These are phyloP conservation scores for Candida hungchunana DNA, from an alignment of 805 yeast species.

Conservation along the genomic window DNA sequence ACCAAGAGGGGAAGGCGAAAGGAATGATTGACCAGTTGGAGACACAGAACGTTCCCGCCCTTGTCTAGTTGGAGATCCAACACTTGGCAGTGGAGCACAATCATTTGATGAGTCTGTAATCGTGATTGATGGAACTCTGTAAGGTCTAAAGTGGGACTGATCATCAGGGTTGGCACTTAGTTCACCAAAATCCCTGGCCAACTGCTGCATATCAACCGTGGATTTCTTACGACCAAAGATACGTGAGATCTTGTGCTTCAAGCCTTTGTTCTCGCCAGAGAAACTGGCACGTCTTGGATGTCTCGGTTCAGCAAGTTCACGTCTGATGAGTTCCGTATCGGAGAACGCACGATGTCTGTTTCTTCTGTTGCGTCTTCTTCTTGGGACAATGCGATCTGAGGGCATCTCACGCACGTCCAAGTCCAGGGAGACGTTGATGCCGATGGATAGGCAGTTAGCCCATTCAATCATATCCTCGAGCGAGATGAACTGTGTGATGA, in stretches of 20 bases:
- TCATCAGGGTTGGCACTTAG: too few species aligned
- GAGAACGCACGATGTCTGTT: slow-evolving; percentile 26
- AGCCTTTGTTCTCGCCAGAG: slow-evolving; percentile 10
- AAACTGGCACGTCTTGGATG: slow-evolving; percentile 20
- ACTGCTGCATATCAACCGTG: slow-evolving; percentile 8
- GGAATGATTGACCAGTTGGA: background rate
- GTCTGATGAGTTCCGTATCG: slow-evolving; percentile 25
- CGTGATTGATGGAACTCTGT: background rate
- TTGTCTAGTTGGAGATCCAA: too few species aligned
- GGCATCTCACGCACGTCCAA: slow-evolving; percentile 69
- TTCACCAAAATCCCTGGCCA: slow-evolving; percentile 6
- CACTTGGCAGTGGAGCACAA: background rate
- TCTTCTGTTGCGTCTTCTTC: slow-evolving; percentile 53
- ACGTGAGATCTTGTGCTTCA: slow-evolving; percentile 13
- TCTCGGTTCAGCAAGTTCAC: slow-evolving; percentile 24
- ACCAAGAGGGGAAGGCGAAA: background rate
- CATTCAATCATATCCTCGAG: slow-evolving; percentile 71
- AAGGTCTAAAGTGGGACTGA: too few species aligned
- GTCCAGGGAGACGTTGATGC: slow-evolving; percentile 78
- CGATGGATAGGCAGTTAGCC: slow-evolving; percentile 69
- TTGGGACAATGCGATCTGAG: slow-evolving; percentile 73
- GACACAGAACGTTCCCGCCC: background rate
- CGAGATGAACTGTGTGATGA: slow-evolving; percentile 58
- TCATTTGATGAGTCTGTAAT: background rate
- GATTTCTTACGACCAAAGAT: slow-evolving; percentile 16